Evolutionary conservation across 2,329 filamentous ascomycete genomes (phyloP).

Genomic region (Diplodia intermedia): DNA sequence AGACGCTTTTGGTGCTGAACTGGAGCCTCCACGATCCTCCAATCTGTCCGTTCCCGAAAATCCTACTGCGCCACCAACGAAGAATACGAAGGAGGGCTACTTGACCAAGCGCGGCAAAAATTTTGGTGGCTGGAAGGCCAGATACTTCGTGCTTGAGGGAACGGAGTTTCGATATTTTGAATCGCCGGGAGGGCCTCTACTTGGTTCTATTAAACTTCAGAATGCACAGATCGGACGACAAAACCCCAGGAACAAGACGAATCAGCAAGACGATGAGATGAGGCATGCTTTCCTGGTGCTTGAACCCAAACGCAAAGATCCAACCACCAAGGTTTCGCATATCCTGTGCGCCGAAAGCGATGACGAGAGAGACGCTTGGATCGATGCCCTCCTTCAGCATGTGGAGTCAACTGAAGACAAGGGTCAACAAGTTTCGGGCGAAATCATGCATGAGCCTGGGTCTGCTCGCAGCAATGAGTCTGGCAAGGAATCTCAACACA

Average conservation of each 20-base stretch:
- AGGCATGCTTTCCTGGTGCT: constrained; percentile 94
- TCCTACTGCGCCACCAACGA: constrained; percentile 56
- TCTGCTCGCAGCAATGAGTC: constrained; percentile 36
- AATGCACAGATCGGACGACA: constrained; percentile 90
- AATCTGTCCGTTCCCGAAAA: constrained; percentile 48
- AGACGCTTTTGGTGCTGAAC: constrained; percentile 67
- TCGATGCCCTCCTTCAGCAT: constrained; percentile 86
- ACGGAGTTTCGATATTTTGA: constrained; percentile 88
- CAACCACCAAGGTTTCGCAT: constrained; percentile 84
- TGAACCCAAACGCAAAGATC: constrained; percentile 96
- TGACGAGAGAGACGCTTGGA: constrained; percentile 89
- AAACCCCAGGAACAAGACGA: constrained; percentile 66
- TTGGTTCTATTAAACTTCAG: constrained; percentile 91
- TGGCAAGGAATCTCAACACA: constrained; percentile 51
- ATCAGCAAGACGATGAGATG: constrained; percentile 81
- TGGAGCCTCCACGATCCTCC: constrained; percentile 55
- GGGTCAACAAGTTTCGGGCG: constrained; percentile 40
- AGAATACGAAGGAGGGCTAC: constrained; percentile 82
- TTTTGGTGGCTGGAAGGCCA: constrained; percentile 97
- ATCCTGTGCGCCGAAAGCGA: constrained; percentile 97
- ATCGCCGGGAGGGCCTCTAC: constrained; percentile 83
- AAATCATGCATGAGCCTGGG: constrained; percentile 52
- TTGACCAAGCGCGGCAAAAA: constrained; percentile 97
- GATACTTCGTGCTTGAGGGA: constrained; percentile 73
- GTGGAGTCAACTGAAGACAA: constrained; percentile 74